Evolutionary conservation across 257 asterid species (phyloP).

Genomic region (Solanum neorickii): DNA sequence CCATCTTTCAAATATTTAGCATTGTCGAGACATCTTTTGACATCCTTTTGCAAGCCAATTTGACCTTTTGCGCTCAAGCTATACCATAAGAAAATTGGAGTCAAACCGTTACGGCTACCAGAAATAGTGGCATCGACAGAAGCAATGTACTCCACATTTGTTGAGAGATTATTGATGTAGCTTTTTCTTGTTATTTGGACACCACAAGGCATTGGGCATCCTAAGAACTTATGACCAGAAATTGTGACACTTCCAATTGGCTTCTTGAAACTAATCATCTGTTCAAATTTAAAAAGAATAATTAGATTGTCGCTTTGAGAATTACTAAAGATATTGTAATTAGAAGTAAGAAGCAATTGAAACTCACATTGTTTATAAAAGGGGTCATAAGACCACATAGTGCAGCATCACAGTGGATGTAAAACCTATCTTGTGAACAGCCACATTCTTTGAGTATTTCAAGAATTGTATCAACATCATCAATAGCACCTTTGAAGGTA

Average conservation of each 20-base stretch:
- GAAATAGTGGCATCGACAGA: slow-evolving; percentile 15
- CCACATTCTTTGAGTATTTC: slow-evolving; percentile 11
- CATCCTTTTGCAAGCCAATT: too few relatives aligned
- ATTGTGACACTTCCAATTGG: slow-evolving; percentile 13
- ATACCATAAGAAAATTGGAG: too few relatives aligned
- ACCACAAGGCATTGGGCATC: slow-evolving; percentile 19
- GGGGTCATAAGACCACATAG: slow-evolving; percentile 17
- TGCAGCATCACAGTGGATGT: slow-evolving; percentile 23
- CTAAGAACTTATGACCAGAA: background rate
- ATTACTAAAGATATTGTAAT: background rate
- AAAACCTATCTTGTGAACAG: slow-evolving; percentile 8
- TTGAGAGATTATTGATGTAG: slow-evolving; percentile 2
- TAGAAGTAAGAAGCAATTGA: background rate
- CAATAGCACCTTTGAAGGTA: slow-evolving; percentile 26
- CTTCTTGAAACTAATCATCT: slow-evolving; percentile 8
- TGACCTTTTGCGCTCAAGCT: too few relatives aligned
- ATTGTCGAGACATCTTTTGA: too few relatives aligned
- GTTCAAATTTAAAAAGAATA: background rate
- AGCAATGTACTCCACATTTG: slow-evolving; percentile 7
- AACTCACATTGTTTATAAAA: slow-evolving; percentile 2
- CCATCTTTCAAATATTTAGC: too few relatives aligned
- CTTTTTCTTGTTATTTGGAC: slow-evolving; percentile 13
- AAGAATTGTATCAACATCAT: slow-evolving; percentile 19
- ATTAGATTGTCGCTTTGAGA: background rate
- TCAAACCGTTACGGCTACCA: slow-evolving; percentile 11